Evolutionary conservation across 345 rosid species (phyloP).

Genomic region (Excoecaria cochinchinensis): DNA sequence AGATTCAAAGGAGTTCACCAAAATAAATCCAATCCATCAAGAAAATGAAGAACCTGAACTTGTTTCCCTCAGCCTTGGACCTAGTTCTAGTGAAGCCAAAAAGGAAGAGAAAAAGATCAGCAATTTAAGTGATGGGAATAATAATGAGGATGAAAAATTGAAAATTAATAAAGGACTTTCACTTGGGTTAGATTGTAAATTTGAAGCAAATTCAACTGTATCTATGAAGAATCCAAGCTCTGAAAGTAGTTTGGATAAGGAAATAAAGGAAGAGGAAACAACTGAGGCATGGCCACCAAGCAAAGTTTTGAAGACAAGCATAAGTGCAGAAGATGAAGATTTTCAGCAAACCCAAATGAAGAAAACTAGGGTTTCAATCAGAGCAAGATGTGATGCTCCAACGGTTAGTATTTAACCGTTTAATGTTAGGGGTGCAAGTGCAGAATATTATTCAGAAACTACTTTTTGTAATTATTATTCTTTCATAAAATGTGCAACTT

Average conservation of each 20-base stretch:
- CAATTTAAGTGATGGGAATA: constrained; percentile 2
- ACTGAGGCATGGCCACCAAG: constrained; percentile 50
- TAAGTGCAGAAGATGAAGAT: constrained; percentile 40
- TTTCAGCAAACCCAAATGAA: constrained; percentile 55
- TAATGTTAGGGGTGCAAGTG: too few species aligned
- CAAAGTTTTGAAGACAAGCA: constrained; percentile 40
- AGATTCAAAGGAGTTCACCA: constrained; percentile 19
- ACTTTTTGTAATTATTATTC: too few species aligned
- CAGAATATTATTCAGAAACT: too few species aligned
- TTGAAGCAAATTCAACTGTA: background rate
- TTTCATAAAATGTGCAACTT: too few species aligned
- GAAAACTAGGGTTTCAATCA: constrained; percentile 82
- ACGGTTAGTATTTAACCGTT: constrained; percentile 41
- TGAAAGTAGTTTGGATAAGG: constrained; percentile 33
- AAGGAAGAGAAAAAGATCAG: constrained; percentile 17
- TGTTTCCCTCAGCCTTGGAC: constrained; percentile 76
- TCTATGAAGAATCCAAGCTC: constrained; percentile 24
- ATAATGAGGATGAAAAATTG: constrained; percentile 33
- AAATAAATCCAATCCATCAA: constrained; percentile 15
- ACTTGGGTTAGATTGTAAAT: constrained; percentile 48
- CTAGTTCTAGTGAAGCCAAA: constrained; percentile 25
- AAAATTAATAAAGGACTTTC: constrained; percentile 39
- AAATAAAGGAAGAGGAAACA: constrained; percentile 33
- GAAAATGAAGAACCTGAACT: constrained; percentile 42
- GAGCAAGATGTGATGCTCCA: constrained; percentile 77